A percentile compares a stretch with the other conserved stretches of the same genome.
Evolutionary conservation across 331 rosid species (phyloP).

Genomic region (Telfairia occidentalis): DNA sequence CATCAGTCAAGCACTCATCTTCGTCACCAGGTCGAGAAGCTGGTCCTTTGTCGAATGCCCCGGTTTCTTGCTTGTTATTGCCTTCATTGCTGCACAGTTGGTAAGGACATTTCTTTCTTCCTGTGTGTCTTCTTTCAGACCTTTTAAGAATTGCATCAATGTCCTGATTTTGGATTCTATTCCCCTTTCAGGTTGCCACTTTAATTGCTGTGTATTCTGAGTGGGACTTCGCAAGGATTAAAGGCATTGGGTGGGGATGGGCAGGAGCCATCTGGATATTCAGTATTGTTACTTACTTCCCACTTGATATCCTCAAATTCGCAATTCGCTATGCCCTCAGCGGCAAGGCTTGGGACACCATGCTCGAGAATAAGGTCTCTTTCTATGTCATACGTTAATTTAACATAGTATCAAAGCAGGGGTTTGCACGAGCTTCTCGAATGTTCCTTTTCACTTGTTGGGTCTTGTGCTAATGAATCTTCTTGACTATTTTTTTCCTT

Average conservation of each 20-base stretch:
- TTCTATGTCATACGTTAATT: too few relatives aligned
- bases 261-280: constrained; percentile 74
- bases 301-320: constrained; percentile 75
- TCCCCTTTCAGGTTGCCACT: constrained; percentile 52
- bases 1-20: constrained; percentile 82
- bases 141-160: background rate
- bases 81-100: constrained; percentile 75
- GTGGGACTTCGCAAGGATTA: constrained; percentile 73
- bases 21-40: constrained; percentile 79
- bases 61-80: constrained; percentile 42
- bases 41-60: constrained; percentile 73
- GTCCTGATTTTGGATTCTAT: background rate
- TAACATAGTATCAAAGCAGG: too few relatives aligned
- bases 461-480: background rate
- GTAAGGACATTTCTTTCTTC: constrained; percentile 32
- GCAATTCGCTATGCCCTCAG: constrained; percentile 46
- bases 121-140: background rate
- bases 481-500: background rate
- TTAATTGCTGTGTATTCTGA: constrained; percentile 54
- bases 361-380: constrained; percentile 40
- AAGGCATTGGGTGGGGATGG: constrained; percentile 83
- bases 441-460: background rate
- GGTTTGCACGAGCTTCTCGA: background rate
- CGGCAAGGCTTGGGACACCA: constrained; percentile 50
- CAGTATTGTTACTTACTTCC: constrained; percentile 64